Conservation (phyloP, 2,329 filamentous ascomycete genomes). For the Xylaria polymorpha region DNA sequence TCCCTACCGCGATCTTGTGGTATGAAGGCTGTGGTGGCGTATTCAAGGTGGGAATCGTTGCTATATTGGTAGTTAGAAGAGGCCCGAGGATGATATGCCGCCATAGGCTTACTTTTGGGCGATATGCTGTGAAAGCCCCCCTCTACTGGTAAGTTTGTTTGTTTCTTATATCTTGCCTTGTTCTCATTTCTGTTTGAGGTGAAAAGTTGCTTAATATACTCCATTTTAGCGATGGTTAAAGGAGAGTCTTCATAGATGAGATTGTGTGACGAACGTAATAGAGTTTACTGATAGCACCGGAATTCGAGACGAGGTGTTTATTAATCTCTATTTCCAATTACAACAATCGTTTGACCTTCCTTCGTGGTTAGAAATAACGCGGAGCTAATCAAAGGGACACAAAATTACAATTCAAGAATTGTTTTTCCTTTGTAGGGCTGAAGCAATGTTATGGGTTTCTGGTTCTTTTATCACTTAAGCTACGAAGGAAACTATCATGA, state of each 20-base stretch:
- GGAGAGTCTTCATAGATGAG: background rate
- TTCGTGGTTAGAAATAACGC: background rate
- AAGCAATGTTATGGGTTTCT: background rate
- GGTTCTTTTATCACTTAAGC: background rate
- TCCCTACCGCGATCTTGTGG: slow-evolving; percentile 37
- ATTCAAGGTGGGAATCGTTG: background rate
- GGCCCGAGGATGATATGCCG: background rate
- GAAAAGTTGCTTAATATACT: slow-evolving; percentile 34
- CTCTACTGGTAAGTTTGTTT: slow-evolving; percentile 22
- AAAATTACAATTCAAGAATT: background rate
- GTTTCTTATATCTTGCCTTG: slow-evolving; percentile 7
- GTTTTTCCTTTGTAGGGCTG: background rate
- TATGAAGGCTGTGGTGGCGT: slow-evolving; percentile 31
- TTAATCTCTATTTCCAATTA: background rate
- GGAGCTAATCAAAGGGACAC: background rate
- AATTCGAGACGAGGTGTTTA: background rate
- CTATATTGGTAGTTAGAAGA: background rate
- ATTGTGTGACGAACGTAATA: too few species aligned
- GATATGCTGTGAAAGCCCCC: slow-evolving; percentile 18
- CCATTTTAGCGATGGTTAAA: slow-evolving; percentile 30
- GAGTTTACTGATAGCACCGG: background rate
- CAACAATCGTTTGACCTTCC: background rate
- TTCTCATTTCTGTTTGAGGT: slow-evolving; percentile 24
- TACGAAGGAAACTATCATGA: background rate
- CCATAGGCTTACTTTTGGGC: background rate